These are phyloP conservation scores for Picochlorum sp. DNA, from an alignment of 139 green algal species.

Conservation along the genomic window DNA sequence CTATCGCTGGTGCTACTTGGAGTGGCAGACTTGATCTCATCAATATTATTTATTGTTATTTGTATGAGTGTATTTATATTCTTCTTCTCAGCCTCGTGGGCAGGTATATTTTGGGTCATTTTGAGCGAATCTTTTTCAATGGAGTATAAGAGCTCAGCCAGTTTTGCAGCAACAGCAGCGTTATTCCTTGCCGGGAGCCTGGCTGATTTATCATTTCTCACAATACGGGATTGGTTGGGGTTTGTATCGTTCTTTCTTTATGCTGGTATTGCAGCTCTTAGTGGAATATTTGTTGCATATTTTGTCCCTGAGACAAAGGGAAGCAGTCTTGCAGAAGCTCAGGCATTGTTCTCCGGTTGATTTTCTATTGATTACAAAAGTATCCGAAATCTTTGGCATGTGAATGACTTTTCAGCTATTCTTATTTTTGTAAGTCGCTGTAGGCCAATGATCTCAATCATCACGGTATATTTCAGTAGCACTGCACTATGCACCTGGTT, in stretches of 20 bases:
- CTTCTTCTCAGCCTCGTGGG: slow-evolving; percentile 46
- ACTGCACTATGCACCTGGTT: no score
- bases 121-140: slow-evolving; percentile 66
- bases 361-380: not conserved
- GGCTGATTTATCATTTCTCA: slow-evolving; percentile 60
- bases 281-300: slow-evolving; percentile 32
- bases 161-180: slow-evolving; percentile 38
- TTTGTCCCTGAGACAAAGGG: slow-evolving; percentile 67
- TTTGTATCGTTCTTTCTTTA: slow-evolving; percentile 41
- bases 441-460: no score
- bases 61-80: slow-evolving; percentile 72
- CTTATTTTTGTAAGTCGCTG: no score
- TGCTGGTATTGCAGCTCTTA: slow-evolving; percentile 21
- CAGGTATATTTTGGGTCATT: slow-evolving; percentile 72
- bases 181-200: slow-evolving; percentile 53
- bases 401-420: no score
- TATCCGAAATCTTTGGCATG: no score
- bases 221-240: slow-evolving; percentile 34
- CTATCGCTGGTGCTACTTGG: slow-evolving; percentile 21
- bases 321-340: slow-evolving; percentile 42
- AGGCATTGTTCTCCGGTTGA: slow-evolving; percentile 25
- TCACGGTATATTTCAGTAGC: no score
- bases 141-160: slow-evolving; percentile 43
- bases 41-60: slow-evolving; percentile 20
- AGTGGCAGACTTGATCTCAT: slow-evolving; percentile 9